Conservation (phyloP, 768 basidiomycete genomes). For the Arthromyces matolae region DNA sequence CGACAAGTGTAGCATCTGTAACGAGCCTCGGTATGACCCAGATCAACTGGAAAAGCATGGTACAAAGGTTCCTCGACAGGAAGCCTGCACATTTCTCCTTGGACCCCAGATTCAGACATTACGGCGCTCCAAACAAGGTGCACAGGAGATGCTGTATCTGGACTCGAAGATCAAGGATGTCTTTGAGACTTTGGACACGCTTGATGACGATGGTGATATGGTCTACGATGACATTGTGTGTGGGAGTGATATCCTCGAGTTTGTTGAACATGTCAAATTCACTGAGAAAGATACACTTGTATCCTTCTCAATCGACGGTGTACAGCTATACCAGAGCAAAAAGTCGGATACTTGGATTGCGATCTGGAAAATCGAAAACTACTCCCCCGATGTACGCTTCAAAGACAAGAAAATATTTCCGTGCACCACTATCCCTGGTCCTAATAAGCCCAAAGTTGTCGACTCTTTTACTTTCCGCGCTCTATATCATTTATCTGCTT, state of each 20-base stretch:
- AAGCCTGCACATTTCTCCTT: constrained; percentile 2
- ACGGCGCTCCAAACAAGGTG: background rate
- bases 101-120: background rate
- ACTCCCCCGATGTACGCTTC: constrained; percentile 26
- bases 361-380: constrained; percentile 30
- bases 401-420: constrained; percentile 29
- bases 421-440: constrained; percentile 11
- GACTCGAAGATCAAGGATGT: background rate
- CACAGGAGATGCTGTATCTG: constrained; percentile 10
- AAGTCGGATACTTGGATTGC: constrained; percentile 38
- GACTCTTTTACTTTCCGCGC: constrained; percentile 2
- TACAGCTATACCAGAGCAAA: constrained; percentile 38
- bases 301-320: constrained; percentile 29
- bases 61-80: background rate
- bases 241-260: constrained; percentile 24
- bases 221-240: constrained; percentile 22
- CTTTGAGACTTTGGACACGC: constrained; percentile 12
- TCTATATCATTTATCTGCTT: constrained; percentile 4
- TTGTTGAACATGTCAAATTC: constrained; percentile 16
- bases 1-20: constrained; percentile 9
- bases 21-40: background rate
- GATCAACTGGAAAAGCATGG: background rate
- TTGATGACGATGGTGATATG: background rate
- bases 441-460: constrained; percentile 5
- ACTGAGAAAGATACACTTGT: constrained; percentile 26